phyloP scores from a whole-genome alignment of 768 basidiomycete species.

The Leccinellum rugosiceps region DNA sequence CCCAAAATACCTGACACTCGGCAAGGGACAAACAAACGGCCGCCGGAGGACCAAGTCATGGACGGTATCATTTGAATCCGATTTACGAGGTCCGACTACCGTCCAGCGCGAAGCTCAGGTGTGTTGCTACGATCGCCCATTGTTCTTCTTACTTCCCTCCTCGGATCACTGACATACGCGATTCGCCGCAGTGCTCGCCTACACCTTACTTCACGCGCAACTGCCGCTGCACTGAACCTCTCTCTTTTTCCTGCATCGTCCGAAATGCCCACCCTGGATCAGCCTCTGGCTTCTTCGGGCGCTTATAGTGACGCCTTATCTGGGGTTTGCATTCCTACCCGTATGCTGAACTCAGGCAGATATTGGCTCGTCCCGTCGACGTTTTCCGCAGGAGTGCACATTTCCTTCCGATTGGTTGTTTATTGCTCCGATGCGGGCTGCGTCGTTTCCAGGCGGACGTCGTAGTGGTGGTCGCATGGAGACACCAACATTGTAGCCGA shows the following conservation, averaged over 20 bases:
- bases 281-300: slow-evolving; percentile 66
- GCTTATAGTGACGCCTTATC: slow-evolving; percentile 73
- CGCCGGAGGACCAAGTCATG: slow-evolving; percentile 65
- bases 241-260: slow-evolving; percentile 46
- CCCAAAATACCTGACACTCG: neutral
- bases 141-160: slow-evolving; percentile 25
- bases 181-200: slow-evolving; percentile 56
- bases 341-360: slow-evolving; percentile 51
- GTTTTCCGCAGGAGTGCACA: slow-evolving; percentile 56
- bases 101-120: slow-evolving; percentile 57
- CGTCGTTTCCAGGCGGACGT: slow-evolving; percentile 9
- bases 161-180: neutral
- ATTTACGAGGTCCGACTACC: slow-evolving; percentile 59
- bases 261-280: slow-evolving; percentile 24
- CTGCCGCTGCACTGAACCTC: slow-evolving; percentile 53
- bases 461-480: neutral
- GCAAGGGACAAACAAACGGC: slow-evolving; percentile 56
- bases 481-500: neutral
- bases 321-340: slow-evolving; percentile 61
- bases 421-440: slow-evolving; percentile 46
- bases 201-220: slow-evolving; percentile 48
- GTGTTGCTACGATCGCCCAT: slow-evolving; percentile 15
- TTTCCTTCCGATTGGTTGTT: slow-evolving; percentile 57
- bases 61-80: slow-evolving; percentile 67
- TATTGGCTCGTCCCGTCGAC: slow-evolving; percentile 78